phyloP scores from a whole-genome alignment of 257 asterid genomes.

The Lantana camara region DNA sequence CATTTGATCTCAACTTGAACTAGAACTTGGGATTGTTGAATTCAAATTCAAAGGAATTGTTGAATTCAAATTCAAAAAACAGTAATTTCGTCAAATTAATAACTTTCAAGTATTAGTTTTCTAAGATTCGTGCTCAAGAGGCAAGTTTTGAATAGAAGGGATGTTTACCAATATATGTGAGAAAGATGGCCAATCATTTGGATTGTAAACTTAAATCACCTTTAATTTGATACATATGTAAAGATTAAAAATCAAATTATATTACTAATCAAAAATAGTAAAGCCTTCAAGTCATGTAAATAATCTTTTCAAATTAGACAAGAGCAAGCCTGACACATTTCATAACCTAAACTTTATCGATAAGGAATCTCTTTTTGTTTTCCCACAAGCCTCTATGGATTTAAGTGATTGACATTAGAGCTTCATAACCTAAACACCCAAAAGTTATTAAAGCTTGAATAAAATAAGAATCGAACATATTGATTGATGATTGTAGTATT shows the following conservation, averaged over 20 bases:
- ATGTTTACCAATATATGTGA: background rate
- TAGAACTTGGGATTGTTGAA: constrained; percentile 21
- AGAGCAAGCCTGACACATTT: background rate
- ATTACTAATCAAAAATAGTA: background rate
- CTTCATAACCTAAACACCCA: background rate
- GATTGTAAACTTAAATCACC: background rate
- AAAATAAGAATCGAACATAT: background rate
- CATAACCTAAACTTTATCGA: background rate
- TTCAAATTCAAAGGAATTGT: constrained; percentile 18
- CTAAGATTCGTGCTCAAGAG: constrained; percentile 11
- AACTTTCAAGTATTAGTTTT: background rate
- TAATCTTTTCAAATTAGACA: background rate
- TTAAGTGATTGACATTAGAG: background rate
- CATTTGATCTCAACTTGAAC: constrained; percentile 35
- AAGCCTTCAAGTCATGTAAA: too few relatives aligned
- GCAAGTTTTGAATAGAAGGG: background rate
- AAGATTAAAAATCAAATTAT: background rate
- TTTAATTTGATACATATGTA: background rate
- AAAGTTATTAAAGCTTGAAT: too few relatives aligned
- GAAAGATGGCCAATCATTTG: background rate
- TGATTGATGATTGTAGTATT: background rate
- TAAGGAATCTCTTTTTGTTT: background rate
- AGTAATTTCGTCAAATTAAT: background rate
- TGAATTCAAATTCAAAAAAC: constrained; percentile 15
- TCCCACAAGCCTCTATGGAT: background rate